Conservation (phyloP, 306 rosid species). For the Rubus idaeus region DNA sequence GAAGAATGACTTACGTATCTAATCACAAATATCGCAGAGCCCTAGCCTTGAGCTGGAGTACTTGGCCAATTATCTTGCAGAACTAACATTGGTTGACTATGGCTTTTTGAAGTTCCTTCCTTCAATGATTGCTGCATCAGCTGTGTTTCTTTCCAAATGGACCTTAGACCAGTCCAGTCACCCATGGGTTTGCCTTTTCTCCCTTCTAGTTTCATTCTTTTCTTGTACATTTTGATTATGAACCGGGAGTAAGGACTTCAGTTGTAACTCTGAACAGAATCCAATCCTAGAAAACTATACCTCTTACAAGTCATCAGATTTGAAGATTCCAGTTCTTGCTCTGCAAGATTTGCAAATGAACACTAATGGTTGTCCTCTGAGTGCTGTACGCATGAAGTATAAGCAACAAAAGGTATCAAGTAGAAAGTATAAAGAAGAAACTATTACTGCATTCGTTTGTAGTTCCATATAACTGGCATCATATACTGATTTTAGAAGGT, state of each 20-base stretch:
- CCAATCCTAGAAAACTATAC: slow-evolving; percentile 79
- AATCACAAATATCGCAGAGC: slow-evolving; percentile 38
- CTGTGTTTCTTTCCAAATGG: slow-evolving; percentile 90
- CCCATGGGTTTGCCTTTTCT: slow-evolving; percentile 78
- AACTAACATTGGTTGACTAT: slow-evolving; percentile 67
- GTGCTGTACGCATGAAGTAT: slow-evolving; percentile 66
- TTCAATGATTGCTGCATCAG: slow-evolving; percentile 86
- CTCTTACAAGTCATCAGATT: slow-evolving; percentile 63
- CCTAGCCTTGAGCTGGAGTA: slow-evolving; percentile 83
- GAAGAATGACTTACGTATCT: slow-evolving; percentile 16
- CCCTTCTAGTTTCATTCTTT: slow-evolving; percentile 16
- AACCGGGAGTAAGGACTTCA: slow-evolving; percentile 17
- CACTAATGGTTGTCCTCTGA: slow-evolving; percentile 57
- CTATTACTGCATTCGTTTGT: background rate
- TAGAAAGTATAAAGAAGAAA: background rate
- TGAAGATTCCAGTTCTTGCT: slow-evolving; percentile 69
- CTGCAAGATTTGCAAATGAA: slow-evolving; percentile 77
- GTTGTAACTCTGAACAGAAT: slow-evolving; percentile 50
- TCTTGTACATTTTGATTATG: slow-evolving; percentile 10
- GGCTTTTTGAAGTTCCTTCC: slow-evolving; percentile 76
- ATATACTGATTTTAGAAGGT: no score
- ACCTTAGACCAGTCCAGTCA: slow-evolving; percentile 73
- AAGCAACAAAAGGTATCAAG: slow-evolving; percentile 66
- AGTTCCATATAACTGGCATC: background rate
- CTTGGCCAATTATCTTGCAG: slow-evolving; percentile 84